phyloP scores from a whole-genome alignment of 305 asterid species.

The Rubia balearica region DNA sequence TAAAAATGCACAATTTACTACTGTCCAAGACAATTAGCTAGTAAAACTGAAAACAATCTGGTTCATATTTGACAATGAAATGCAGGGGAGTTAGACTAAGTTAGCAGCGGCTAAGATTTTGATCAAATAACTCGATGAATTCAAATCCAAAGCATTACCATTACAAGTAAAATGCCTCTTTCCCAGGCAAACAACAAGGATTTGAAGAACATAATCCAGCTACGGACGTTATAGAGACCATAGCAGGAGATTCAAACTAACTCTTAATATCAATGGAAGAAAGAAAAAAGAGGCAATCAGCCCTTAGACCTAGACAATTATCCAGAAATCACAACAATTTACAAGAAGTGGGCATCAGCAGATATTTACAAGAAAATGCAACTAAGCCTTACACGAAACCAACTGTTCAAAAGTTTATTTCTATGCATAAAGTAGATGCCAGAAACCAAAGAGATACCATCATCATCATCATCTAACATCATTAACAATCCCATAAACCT shows the following conservation, averaged over 20 bases:
- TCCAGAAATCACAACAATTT: neutral
- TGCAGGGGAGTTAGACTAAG: neutral
- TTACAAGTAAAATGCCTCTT: neutral
- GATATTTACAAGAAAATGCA: no score
- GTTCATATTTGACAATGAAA: neutral
- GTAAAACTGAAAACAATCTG: neutral
- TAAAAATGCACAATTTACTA: neutral
- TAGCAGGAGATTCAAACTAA: neutral
- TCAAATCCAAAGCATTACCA: neutral
- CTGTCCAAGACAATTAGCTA: neutral
- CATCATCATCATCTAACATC: slow-evolving; percentile 8
- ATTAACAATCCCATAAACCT: slow-evolving; percentile 4
- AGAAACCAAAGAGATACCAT: slow-evolving; percentile 3
- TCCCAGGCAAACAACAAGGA: neutral
- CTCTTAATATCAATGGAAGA: neutral
- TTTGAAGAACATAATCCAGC: slow-evolving; percentile 2
- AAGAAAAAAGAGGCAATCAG: neutral
- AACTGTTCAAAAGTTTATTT: slow-evolving; percentile 12
- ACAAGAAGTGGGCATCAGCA: neutral
- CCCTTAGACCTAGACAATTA: neutral
- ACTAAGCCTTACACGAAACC: no score
- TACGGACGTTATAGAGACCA: neutral
- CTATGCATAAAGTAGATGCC: slow-evolving; percentile 11
- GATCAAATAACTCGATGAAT: neutral
- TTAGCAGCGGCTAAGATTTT: neutral